A percentile compares a stretch with the other conserved stretches of the same genome.
These are phyloP conservation scores for Aquilaria agallochum DNA, from an alignment of 441 rosid genomes.

Conservation along the genomic window DNA sequence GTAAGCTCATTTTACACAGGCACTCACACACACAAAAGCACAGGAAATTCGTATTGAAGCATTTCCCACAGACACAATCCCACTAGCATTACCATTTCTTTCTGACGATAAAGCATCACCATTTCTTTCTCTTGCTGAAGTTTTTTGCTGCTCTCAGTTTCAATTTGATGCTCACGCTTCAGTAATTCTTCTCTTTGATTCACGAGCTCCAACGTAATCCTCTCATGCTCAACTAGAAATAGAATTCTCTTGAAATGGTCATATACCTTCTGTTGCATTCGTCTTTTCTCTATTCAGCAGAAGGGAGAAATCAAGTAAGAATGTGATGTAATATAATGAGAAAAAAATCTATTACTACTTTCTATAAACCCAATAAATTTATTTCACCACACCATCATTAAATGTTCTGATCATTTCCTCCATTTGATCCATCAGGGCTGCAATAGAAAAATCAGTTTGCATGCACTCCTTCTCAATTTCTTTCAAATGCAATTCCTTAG, in stretches of 20 bases:
- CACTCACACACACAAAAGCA: too few species aligned
- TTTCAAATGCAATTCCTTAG: constrained; percentile 27
- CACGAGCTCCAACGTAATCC: constrained; percentile 24
- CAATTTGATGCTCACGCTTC: constrained; percentile 41
- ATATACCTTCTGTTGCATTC: constrained; percentile 39
- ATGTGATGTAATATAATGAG: constrained; percentile 1
- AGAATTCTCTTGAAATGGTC: constrained; percentile 35
- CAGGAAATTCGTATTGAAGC: background rate
- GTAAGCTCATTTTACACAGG: too few species aligned
- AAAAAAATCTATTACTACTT: background rate
- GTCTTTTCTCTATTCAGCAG: constrained; percentile 34
- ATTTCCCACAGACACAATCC: background rate
- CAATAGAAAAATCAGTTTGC: constrained; percentile 27
- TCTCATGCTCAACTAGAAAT: constrained; percentile 35
- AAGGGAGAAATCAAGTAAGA: constrained; percentile 7
- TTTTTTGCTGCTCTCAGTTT: constrained; percentile 39
- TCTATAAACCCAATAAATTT: background rate
- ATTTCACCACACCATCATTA: constrained; percentile 43
- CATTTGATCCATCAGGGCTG: constrained; percentile 24
- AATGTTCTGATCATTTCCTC: constrained; percentile 41
- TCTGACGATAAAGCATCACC: too few species aligned
- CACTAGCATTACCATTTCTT: too few species aligned
- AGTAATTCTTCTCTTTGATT: constrained; percentile 35
- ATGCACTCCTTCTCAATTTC: constrained; percentile 41
- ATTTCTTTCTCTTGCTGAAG: too few species aligned